Evolutionary conservation across 1,139 yeast genomes (phyloP), one percentile per base, ranked within the genome.

Genomic region (Kluyveromyces marxianus): DNA sequence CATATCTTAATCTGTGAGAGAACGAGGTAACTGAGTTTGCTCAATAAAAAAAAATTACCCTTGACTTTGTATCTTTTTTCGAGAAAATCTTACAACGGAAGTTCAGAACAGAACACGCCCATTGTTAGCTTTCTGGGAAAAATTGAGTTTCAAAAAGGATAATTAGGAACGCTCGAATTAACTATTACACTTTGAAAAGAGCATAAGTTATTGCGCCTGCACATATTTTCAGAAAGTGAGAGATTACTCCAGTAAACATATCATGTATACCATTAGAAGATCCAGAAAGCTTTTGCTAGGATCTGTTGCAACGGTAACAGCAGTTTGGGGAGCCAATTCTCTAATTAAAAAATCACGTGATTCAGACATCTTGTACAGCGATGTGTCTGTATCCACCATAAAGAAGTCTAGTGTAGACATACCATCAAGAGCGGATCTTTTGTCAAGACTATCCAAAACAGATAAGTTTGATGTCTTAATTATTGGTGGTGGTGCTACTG

Each of bases 401-500:
- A 35, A 40, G 6, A 33, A 40, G 32, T 28, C 38, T n/a, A 40
- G 25, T 21, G 43, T 40, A 10, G 21, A 31, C 27, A 26, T 40
- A 44, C 74, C 74, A 37, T 39, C 72, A 2, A 67, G 79, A 54
- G 56, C 60, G 2, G 73, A 70, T 45, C 50, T 73, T 44, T 45
- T 74, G 42, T 51, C 62, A 14, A 65, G 66, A 46, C 58, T 72
- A 45, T 69, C 70, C 35, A 55, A 65, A 35, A 62, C 72, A n/a
- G 69, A 74, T 37, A 72, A 79, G 57, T 90, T 81, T 60, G 97
- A 90, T 63, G 77, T 90, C 31, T 68, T 90, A 54, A 74, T 90
- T 54, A 81, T 90, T 54, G 97, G 97, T 48, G 97, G 96, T 54
- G 97, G 97, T 65, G 97, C 97, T 35, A 83, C 94, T 24, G 97